Base-by-base conservation (phyloP, 2,329 filamentous ascomycete species). In the Fusarium dlaminii region DNA sequence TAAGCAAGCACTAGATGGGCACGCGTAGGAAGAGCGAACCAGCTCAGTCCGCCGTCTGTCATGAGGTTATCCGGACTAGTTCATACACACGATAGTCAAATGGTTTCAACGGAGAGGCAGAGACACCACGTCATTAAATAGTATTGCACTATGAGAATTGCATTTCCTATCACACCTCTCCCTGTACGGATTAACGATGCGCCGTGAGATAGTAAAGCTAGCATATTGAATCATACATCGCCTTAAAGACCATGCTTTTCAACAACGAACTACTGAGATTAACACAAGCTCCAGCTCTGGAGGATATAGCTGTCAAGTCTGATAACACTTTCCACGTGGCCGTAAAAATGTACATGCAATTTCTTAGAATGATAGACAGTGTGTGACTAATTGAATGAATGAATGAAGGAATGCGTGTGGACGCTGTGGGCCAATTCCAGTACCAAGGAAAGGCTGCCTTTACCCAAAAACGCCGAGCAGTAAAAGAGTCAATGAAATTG, bases 381-480 rank as follows among this genome's bases (percentile, higher is more conserved):
- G 62, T 64, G 40, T 73, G 65, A 24, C 22, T 43, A 34, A 37
- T 17, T 42, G 36, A 29, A 34, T 48, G 40, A 36, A 32, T 49
- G 55, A 27, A 27, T 30, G 30, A 45, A 61, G 59, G 63, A 42
- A 70, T 75, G 73, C 72, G 73, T 75, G 72, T 75, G 69, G 66
- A 75, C 72, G 72, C 72, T 36, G 72, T 75, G 59, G 62, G 66
- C 66, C 66, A 63, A 54, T 70, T 63, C 55, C 57, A 40, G 42
- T 69, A 48, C 40, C 27, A 24, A 61, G 65, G 60, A 66, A 74
- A 73, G 66, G 69, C 69, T 70, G 57, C 48, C 42, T 75, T 51
- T 75, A 70, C 59, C 66, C 30, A 24, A 66, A 62, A 75, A 75
- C 73, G 66, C 73, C 73, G 52, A 56, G 42, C 66, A 40, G 40